These are phyloP conservation scores for Cnidoscolus chayamansa DNA, from an alignment of 441 rosid species.

Conservation along the genomic window DNA sequence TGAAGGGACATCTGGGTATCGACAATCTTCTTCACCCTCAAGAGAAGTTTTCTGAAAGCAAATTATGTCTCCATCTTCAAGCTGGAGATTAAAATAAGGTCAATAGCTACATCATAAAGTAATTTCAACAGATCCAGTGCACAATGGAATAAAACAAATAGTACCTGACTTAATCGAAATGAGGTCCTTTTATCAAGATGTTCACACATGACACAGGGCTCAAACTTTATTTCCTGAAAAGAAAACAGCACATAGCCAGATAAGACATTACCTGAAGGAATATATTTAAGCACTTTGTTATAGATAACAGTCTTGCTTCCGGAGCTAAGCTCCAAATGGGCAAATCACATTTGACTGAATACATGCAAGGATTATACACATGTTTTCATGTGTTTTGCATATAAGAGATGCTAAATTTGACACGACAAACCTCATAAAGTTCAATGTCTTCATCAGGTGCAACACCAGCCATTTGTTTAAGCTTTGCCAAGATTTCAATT, in stretches of 20 bases:
- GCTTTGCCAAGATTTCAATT: conserved; percentile 61
- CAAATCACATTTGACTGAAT: background rate
- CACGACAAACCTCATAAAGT: conserved; percentile 71
- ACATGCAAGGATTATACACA: background rate
- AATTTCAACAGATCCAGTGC: conserved; percentile 22
- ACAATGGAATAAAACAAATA: conserved; percentile 9
- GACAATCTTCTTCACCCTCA: conserved; percentile 52
- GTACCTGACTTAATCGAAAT: conserved; percentile 79
- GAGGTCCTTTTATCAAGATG: conserved; percentile 75
- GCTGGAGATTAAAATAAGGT: conserved; percentile 40
- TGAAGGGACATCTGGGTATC: conserved; percentile 81
- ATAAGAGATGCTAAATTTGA: background rate
- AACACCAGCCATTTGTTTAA: conserved; percentile 91
- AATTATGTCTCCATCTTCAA: conserved; percentile 97
- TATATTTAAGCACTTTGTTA: background rate
- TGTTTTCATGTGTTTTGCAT: background rate
- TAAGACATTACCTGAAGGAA: conserved; percentile 10
- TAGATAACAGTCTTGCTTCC: background rate
- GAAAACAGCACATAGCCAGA: conserved; percentile 19
- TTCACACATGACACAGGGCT: conserved; percentile 92
- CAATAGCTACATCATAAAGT: background rate
- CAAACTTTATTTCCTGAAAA: conserved; percentile 91
- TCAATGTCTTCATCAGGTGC: conserved; percentile 80
- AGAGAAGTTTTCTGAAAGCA: conserved; percentile 77
- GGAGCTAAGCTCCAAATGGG: background rate